Percentiles rank a stretch among this genome's conserved stretches.
phyloP scores from a whole-genome alignment of 2,329 filamentous ascomycete species.

The Sordariomycetes sp. region DNA sequence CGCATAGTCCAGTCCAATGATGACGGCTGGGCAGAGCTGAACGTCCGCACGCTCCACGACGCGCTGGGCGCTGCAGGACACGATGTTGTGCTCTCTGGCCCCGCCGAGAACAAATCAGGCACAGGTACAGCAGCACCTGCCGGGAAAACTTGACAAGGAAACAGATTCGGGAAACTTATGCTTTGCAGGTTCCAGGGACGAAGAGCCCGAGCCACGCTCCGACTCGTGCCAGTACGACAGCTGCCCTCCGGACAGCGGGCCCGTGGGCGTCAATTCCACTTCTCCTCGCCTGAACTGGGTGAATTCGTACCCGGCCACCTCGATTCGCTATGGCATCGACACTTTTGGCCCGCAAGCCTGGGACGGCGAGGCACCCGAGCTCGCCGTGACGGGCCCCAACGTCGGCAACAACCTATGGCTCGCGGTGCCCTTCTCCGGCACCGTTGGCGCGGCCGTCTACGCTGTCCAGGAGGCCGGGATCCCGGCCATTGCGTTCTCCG shows the following conservation, averaged over 20 bases:
- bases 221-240: conserved; percentile 49
- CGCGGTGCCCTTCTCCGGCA: conserved; percentile 49
- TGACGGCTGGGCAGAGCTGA: conserved; percentile 64
- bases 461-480: conserved; percentile 43
- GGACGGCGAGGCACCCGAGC: conserved; percentile 38
- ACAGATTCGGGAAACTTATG: too few species aligned
- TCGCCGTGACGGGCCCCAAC: conserved; percentile 58
- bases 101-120: conserved; percentile 57
- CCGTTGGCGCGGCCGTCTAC: conserved; percentile 53
- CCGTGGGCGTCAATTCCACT: conserved; percentile 44
- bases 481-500: conserved; percentile 60
- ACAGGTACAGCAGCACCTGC: conserved; percentile 29
- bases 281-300: conserved; percentile 57
- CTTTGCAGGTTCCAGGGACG: conserved; percentile 33
- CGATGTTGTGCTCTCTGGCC: conserved; percentile 52
- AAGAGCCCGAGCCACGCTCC: conserved; percentile 12
- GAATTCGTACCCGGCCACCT: conserved; percentile 58
- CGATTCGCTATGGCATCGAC: conserved; percentile 52
- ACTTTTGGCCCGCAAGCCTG: conserved; percentile 43
- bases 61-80: conserved; percentile 44
- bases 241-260: conserved; percentile 45
- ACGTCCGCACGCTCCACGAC: conserved; percentile 50
- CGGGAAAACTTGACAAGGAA: too few species aligned
- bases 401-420: conserved; percentile 46
- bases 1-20: conserved; percentile 59